Conservation (phyloP, 768 basidiomycete genomes). For the Termitomyces titanicus region DNA sequence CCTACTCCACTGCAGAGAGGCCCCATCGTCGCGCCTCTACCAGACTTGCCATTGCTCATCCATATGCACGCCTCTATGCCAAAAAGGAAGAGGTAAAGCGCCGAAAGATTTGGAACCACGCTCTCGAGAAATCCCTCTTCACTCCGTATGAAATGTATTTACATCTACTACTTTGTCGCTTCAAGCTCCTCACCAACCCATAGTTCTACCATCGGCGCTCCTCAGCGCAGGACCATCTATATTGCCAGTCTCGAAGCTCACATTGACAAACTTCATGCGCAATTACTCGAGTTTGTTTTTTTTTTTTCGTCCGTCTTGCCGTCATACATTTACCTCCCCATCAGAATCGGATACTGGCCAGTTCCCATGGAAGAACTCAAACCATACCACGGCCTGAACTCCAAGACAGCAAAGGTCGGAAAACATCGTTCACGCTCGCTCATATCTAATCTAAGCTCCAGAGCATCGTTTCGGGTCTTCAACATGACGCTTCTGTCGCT, state of each 20-base stretch:
- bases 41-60: conserved; percentile 43
- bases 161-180: background rate
- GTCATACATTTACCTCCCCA: background rate
- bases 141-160: conserved; percentile 58
- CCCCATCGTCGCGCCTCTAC: conserved; percentile 3
- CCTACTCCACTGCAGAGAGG: conserved; percentile 1
- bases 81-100: conserved; percentile 63
- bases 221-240: conserved; percentile 67
- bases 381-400: conserved; percentile 67
- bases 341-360: conserved; percentile 50
- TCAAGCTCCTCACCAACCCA: conserved; percentile 1
- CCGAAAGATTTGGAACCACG: conserved; percentile 75
- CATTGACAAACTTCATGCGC: conserved; percentile 63
- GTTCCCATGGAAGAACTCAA: conserved; percentile 54
- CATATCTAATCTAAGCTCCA: conserved; percentile 20
- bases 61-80: conserved; percentile 67
- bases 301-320: background rate
- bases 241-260: conserved; percentile 71
- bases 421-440: background rate
- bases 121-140: conserved; percentile 71
- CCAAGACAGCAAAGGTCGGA: conserved; percentile 68
- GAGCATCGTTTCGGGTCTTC: conserved; percentile 74
- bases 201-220: conserved; percentile 65
- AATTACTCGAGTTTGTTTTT: conserved; percentile 38
- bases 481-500: conserved; percentile 56